Evolutionary conservation across 78 protist genomes (phyloP), one percentile per base, ranked within the genome.

Genomic region (Cavenderia fasciculata): DNA sequence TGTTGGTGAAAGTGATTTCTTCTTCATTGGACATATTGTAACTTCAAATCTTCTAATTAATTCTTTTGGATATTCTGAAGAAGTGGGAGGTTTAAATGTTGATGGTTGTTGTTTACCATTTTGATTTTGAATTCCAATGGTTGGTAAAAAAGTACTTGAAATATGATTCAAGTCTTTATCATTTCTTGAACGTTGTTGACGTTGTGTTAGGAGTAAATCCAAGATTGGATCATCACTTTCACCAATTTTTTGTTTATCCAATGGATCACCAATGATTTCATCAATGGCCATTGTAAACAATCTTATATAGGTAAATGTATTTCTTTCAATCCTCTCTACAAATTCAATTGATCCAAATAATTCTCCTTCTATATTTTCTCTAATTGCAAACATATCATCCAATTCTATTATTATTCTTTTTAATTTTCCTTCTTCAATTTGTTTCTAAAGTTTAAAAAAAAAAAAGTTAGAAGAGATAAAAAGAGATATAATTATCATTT

Each of bases 211-310:
- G 6, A 63, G 18, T 14, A 86, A 34, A 29, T 77, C 85, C 10
- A 74, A 47, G 14, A 87, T 74, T 27, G 54, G n/a, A n/a, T 87
- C 88, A 19, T 51, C 43, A 1, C 56, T 40, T 54, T 47, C 57
- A 38, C 57, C 29, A 18, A 66, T 18, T 8, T 5, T 66, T 29
- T 59, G 57, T 29, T 54, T 36, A 25, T 62, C 29, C 3, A 18
- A 31, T 0, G 2, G 10, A 16, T 46, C 69, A 36, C 65, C 49
- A 6, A 90, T 59, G 16, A 90, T 29, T 29, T 54, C 72, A 21
- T 90, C 94, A 44, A 90, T 23, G 77, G 89, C 94, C 21, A 52
- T 19, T 1, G 91, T 75, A 31, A 90, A 90, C 34, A 90, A 31
- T 38, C 89, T 49, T 27, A 63, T 41, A 29, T 73, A 90, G 0